Conservation (phyloP, 371 early-diverging fungal genomes). For the Apophysomyces ossiformis region DNA sequence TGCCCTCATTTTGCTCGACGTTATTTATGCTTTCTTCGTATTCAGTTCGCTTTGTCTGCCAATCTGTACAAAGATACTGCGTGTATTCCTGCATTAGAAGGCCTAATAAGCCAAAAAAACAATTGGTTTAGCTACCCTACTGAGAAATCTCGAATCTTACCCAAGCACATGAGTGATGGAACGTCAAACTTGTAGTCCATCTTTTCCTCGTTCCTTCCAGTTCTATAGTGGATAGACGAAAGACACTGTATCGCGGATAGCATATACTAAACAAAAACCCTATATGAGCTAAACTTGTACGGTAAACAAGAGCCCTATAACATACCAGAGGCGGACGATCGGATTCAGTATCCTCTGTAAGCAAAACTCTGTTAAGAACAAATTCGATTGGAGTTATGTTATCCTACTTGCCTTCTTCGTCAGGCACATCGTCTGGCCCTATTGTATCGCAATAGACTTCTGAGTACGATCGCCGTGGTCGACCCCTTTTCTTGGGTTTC, state of each 20-base stretch:
- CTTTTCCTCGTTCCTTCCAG: not conserved
- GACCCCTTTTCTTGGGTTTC: no score
- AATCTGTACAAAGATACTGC: not conserved
- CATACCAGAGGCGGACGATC: no score
- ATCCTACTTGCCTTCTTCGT: no score
- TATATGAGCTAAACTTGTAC: no score
- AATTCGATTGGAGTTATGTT: no score
- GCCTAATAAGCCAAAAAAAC: not conserved
- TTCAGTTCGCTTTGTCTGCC: conserved; percentile 8
- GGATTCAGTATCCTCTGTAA: no score
- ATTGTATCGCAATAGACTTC: no score
- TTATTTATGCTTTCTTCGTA: not conserved
- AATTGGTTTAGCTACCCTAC: not conserved
- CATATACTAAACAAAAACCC: not conserved
- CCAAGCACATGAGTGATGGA: not conserved
- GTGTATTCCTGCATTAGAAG: conserved; percentile 4
- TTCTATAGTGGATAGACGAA: not conserved
- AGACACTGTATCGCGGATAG: conserved; percentile 1
- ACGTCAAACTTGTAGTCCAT: not conserved
- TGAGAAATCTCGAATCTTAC: not conserved
- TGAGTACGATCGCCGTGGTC: no score
- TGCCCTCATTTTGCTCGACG: not conserved
- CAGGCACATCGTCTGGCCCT: no score
- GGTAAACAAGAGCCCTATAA: no score
- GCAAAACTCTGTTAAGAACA: no score